Base-by-base conservation (phyloP, 371 early-diverging fungal genomes). In the Syncephalastrum sp. region DNA sequence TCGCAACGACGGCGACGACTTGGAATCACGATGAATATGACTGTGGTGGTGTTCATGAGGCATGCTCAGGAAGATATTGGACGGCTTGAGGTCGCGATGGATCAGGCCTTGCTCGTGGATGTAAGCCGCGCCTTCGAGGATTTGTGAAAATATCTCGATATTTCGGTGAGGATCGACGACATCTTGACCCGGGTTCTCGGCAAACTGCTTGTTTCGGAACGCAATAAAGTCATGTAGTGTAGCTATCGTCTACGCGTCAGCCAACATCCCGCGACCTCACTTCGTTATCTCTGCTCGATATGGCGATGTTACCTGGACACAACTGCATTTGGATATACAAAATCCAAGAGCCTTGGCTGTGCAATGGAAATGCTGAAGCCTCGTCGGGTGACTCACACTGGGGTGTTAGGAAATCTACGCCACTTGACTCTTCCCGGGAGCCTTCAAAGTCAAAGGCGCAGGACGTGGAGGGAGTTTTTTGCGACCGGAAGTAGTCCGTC, bases 281-380 rank as follows among this genome's bases (percentile, higher is more conserved):
- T 10, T 12, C 38, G 38, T 2, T 33, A 12, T 33, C 12, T 33
- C 10, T 12, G 38, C 38, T 33, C 10, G 38, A 33, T 19, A 43
- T 41, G 15, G 16, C 8, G 51, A 51, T 17, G 17, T 12, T 88
- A 51, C 86, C 85, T 56, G 86, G 85, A 63, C 93, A 92, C 27
- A 92, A 75, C 61, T 92, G 90, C 93, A 92, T 92, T 68, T 92
- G 92, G 53, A 92, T 89, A 66, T 85, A 89, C n/a, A 92, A 66
- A 0, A 85, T 86, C 60, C 87, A 82, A 14, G 69, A 62, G 13
- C 60, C 63, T 29, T 54, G 38, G 2, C 8, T 33, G 38, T 10
- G 38, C 38, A 33, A 33, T 5, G 38, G 38, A 29, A 29, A 29
- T 0, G 2, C 38, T 33, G 5, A 10, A 10, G 8, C 12, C 10